Percentiles rank a stretch among this genome's conserved stretches.
Conservation (phyloP, 73 alveolate genomes). For the Tetrahymena elliotti region DNA sequence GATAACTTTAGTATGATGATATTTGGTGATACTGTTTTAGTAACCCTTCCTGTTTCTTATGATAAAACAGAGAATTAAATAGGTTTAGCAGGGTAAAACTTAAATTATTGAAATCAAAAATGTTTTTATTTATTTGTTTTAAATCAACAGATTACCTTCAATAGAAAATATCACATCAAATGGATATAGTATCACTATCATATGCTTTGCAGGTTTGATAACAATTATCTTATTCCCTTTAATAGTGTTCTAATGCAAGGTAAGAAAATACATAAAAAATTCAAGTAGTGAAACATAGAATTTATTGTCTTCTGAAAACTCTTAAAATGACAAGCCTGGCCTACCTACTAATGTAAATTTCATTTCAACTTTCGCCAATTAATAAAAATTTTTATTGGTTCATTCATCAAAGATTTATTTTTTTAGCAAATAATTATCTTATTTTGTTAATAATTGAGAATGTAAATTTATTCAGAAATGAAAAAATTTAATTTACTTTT, state of each 20-base stretch:
- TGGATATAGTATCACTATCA: background rate
- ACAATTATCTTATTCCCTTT: background rate
- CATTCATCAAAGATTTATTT: no score
- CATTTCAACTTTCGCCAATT: background rate
- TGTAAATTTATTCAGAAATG: background rate
- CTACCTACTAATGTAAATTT: background rate
- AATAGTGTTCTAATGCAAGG: background rate
- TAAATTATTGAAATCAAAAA: background rate
- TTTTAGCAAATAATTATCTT: no score
- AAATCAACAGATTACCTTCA: background rate
- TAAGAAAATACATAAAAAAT: background rate
- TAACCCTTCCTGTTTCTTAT: background rate
- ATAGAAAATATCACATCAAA: background rate
- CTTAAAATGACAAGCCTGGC: background rate
- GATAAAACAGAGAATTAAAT: background rate
- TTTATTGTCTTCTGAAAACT: background rate
- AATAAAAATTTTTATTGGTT: no score
- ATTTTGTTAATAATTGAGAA: no score
- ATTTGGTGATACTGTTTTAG: background rate
- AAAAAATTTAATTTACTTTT: no score
- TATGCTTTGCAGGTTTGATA: background rate
- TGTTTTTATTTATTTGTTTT: background rate
- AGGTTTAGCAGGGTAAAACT: background rate
- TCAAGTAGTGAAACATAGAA: background rate
- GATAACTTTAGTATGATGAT: background rate